phyloP scores from a whole-genome alignment of 257 asterid species.

The Eustoma russellianum region DNA sequence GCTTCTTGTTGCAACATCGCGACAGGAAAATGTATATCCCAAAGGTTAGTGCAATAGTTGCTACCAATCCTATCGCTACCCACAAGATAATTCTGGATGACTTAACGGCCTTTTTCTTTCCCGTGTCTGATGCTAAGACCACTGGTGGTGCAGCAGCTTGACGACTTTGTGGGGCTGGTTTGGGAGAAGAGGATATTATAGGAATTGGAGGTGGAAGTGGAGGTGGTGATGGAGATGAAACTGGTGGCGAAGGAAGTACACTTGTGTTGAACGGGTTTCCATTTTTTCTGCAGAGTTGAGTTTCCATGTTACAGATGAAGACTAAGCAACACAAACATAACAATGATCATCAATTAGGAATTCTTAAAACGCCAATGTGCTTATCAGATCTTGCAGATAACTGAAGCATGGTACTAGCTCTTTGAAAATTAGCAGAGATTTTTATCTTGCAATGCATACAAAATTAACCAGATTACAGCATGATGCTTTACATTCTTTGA shows the following conservation, averaged over 20 bases:
- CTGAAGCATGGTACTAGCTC: not conserved
- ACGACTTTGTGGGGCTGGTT: conserved; percentile 17
- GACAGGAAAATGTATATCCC: conserved; percentile 39
- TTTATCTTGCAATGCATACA: not conserved
- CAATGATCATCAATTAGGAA: not conserved
- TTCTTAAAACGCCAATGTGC: too few species aligned
- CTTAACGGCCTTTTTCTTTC: conserved; percentile 18
- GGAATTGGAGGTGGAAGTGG: conserved; percentile 39
- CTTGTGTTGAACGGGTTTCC: conserved; percentile 95
- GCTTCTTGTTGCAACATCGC: conserved; percentile 38
- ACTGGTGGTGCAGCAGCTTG: conserved; percentile 31
- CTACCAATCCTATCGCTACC: conserved; percentile 38
- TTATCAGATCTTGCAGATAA: too few species aligned
- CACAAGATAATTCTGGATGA: conserved; percentile 28
- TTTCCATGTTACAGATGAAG: not conserved
- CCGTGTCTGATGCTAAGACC: conserved; percentile 26
- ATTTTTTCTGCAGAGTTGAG: conserved; percentile 41
- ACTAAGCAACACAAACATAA: not conserved
- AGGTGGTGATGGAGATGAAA: too few species aligned
- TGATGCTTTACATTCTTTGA: too few species aligned
- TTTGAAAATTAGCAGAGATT: not conserved
- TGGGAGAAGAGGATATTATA: conserved; percentile 41
- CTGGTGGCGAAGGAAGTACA: conserved; percentile 62
- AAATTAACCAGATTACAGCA: too few species aligned
- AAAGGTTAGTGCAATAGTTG: conserved; percentile 30